Evolutionary conservation across 2,329 filamentous ascomycete species (phyloP).

Genomic region (Scedosporium aurantiacum): DNA sequence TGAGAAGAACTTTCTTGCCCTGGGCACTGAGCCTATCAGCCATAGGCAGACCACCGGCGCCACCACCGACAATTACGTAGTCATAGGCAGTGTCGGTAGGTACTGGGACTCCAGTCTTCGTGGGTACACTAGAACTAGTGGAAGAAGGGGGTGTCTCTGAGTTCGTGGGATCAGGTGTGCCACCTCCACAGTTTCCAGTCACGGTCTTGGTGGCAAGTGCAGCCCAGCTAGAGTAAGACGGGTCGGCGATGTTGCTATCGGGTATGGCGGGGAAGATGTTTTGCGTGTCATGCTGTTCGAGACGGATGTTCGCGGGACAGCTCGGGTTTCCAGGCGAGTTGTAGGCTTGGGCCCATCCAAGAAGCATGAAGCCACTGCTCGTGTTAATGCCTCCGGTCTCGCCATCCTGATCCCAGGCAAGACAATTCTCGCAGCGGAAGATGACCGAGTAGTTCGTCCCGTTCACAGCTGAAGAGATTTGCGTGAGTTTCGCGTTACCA

Average conservation of each 20-base stretch:
- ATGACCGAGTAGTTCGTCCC: constrained; percentile 48
- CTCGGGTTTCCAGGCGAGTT: constrained; percentile 27
- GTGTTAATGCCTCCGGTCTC: constrained; percentile 32
- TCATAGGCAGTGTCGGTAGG: constrained; percentile 34
- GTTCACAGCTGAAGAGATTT: constrained; percentile 47
- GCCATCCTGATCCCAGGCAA: constrained; percentile 39
- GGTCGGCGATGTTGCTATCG: constrained; percentile 23
- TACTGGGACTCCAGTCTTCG: constrained; percentile 21
- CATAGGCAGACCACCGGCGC: constrained; percentile 48
- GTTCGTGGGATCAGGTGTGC: constrained; percentile 5
- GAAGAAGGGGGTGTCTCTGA: constrained; percentile 9
- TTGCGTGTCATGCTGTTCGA: constrained; percentile 44
- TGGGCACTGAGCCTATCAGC: constrained; percentile 53
- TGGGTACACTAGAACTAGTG: constrained; percentile 15
- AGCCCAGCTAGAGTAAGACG: constrained; percentile 31
- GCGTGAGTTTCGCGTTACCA: constrained; percentile 49
- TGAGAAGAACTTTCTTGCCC: constrained; percentile 53
- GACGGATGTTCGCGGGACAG: constrained; percentile 31
- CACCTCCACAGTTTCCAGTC: constrained; percentile 21
- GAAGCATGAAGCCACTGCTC: constrained; percentile 29
- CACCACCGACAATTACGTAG: constrained; percentile 53
- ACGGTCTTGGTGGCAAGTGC: constrained; percentile 30
- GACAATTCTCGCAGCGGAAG: constrained; percentile 53
- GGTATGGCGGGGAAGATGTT: constrained; percentile 35
- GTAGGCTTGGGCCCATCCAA: constrained; percentile 46